A percentile compares a stretch with the other conserved stretches of the same genome.
Evolutionary conservation across 2,329 filamentous ascomycete genomes (phyloP).

Genomic region (Xylariaceae sp.): DNA sequence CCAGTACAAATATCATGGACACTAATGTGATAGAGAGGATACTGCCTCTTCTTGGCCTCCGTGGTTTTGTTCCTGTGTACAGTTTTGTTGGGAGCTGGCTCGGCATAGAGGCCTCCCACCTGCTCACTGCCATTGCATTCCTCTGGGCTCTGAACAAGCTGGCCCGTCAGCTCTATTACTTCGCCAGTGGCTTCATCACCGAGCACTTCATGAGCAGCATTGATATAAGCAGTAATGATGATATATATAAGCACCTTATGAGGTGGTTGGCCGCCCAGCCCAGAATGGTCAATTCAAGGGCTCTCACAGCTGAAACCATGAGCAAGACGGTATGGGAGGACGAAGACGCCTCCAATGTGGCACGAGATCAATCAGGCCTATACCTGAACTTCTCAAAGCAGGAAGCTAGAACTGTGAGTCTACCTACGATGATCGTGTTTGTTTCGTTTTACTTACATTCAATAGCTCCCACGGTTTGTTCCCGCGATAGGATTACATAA

Average conservation of each 20-base stretch:
- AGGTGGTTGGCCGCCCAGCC: conserved; percentile 59
- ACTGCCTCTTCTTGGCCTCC: conserved; percentile 48
- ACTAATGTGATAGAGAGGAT: conserved; percentile 43
- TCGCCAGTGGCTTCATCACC: conserved; percentile 43
- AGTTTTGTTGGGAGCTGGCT: conserved; percentile 47
- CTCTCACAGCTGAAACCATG: conserved; percentile 58
- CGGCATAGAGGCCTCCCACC: conserved; percentile 52
- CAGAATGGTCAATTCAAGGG: conserved; percentile 53
- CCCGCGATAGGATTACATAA: conserved; percentile 56
- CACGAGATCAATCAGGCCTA: conserved; percentile 37
- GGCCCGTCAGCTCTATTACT: conserved; percentile 39
- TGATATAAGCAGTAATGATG: conserved; percentile 57
- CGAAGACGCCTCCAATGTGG: conserved; percentile 37
- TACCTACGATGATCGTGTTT: background rate
- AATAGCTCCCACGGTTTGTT: conserved; percentile 53
- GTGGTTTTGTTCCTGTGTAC: conserved; percentile 48
- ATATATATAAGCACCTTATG: conserved; percentile 62
- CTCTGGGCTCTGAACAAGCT: conserved; percentile 51
- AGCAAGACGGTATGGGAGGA: conserved; percentile 57
- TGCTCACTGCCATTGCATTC: conserved; percentile 50
- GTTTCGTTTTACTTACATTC: conserved; percentile 2
- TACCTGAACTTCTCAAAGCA: conserved; percentile 65
- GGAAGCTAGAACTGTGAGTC: conserved; percentile 51
- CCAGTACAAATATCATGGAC: conserved; percentile 14
- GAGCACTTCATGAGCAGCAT: conserved; percentile 55